Evolutionary conservation across 768 basidiomycete genomes (phyloP).

Genomic region (Candolleomyces eurysporus): DNA sequence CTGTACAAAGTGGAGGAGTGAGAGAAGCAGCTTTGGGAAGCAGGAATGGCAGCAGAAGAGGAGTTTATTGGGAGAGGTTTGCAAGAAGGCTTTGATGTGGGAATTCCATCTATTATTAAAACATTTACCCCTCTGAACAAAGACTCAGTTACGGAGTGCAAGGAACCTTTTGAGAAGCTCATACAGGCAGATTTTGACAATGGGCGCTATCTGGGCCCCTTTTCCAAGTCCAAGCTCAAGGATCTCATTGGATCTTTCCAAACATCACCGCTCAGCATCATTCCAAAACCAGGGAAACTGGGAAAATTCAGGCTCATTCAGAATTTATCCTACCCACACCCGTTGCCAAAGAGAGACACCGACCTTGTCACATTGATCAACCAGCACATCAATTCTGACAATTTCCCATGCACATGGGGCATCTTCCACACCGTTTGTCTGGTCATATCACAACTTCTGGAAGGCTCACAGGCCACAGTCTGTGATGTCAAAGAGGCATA

Average conservation of each 20-base stretch:
- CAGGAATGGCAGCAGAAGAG: constrained; percentile 22
- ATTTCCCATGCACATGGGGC: constrained; percentile 43
- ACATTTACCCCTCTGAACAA: constrained; percentile 32
- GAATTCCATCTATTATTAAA: constrained; percentile 26
- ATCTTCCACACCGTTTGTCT: constrained; percentile 33
- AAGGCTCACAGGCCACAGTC: constrained; percentile 32
- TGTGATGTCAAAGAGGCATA: constrained; percentile 42
- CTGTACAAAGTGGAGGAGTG: constrained; percentile 32
- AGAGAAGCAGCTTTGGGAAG: constrained; percentile 17
- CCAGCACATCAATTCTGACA: constrained; percentile 23
- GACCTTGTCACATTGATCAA: constrained; percentile 27
- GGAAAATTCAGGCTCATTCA: constrained; percentile 33
- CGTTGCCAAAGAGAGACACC: constrained; percentile 3
- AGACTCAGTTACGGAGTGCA: constrained; percentile 13
- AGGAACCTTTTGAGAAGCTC: constrained; percentile 14
- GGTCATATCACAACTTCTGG: constrained; percentile 31
- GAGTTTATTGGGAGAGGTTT: constrained; percentile 21
- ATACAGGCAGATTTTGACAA: constrained; percentile 20
- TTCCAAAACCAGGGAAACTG: constrained; percentile 32
- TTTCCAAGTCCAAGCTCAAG: constrained; percentile 21
- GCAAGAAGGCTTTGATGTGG: constrained; percentile 28
- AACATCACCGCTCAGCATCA: constrained; percentile 31
- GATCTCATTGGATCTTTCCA: constrained; percentile 35
- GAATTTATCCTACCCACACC: constrained; percentile 32
- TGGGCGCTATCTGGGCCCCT: constrained; percentile 31